Evolutionary conservation across 345 rosid genomes (phyloP), one percentile per base, ranked within the genome.

Genomic region (Gossypium thurberi): DNA sequence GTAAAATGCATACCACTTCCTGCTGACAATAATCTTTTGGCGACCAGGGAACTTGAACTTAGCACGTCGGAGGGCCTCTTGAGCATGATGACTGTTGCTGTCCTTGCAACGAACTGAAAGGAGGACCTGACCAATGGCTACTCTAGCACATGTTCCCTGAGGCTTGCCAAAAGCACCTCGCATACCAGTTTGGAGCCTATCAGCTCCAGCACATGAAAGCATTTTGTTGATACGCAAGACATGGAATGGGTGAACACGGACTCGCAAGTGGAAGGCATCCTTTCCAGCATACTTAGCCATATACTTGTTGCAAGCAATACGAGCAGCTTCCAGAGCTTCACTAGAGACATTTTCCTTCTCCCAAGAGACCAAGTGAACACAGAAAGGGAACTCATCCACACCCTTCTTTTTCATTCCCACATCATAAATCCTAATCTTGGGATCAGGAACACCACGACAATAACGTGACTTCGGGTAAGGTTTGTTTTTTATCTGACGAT

Each of bases 141-240:
- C 95, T 65, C 92, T 70, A 11, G 92, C 95, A 72, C 95, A 90
- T 60, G 84, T 77, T 5, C 95, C 95, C 75, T 82, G 85, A 8
- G 95, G 92, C 47, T 90, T 90, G 8, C 95, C 95, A 18, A 88
- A 90, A 72, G 95, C 95, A 74, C 95, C 95, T 69, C 91, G 81
- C 92, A 88, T 90, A 42, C 92, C 95, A 26, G 92, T 90, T 78
- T 90, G 95, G 26, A 90, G 92, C 85, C 95, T 88, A 85, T 90
- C 91, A 80, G 95, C 95, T 42, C 95, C 95, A 62, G 95, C 95
- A 79, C 95, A 88, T 0, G 95, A 90, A 79, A 90, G 92, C 95
- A 90, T 90, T 83, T 90, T 88, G 85, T 88, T 90, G 79, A 90
- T 90, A 40, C 95, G 86, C 70, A 90, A 43, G 65, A 90, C 95